phyloP scores from a whole-genome alignment of 768 basidiomycete species.

The Crassisporium funariophilum region DNA sequence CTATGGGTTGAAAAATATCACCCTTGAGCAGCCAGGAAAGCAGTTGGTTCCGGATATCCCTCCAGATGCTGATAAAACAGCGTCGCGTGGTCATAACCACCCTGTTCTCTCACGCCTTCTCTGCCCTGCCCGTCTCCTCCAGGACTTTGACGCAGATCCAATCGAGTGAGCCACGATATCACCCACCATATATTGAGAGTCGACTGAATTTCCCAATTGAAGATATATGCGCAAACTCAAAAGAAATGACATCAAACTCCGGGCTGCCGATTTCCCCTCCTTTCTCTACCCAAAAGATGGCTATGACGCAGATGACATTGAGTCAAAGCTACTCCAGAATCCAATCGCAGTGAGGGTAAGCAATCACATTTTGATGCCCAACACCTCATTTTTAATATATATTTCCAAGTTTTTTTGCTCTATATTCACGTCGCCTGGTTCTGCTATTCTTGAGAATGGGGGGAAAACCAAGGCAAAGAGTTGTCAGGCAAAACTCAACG shows the following conservation, averaged over 20 bases:
- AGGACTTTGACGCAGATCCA: conserved; percentile 10
- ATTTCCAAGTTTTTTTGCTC: conserved; percentile 3
- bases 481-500: conserved; percentile 4
- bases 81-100: conserved; percentile 10
- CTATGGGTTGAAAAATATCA: conserved; percentile 3
- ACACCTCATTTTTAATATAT: not conserved
- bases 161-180: not conserved
- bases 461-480: conserved; percentile 2
- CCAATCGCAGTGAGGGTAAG: conserved; percentile 2
- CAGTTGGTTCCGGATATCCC: conserved; percentile 5
- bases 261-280: not conserved
- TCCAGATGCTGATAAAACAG: conserved; percentile 3
- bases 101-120: conserved; percentile 10
- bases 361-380: not conserved
- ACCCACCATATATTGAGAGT: not conserved
- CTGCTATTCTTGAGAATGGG: not conserved
- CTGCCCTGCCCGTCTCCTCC: conserved; percentile 8
- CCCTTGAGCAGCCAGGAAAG: conserved; percentile 4
- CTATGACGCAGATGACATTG: conserved; percentile 3
- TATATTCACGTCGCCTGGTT: conserved; percentile 7
- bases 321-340: conserved; percentile 1
- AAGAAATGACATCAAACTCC: not conserved
- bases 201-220: not conserved
- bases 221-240: not conserved
- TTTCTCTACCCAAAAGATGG: not conserved